Base-by-base conservation (phyloP, 805 yeast species). In the Candida easanensis region DNA sequence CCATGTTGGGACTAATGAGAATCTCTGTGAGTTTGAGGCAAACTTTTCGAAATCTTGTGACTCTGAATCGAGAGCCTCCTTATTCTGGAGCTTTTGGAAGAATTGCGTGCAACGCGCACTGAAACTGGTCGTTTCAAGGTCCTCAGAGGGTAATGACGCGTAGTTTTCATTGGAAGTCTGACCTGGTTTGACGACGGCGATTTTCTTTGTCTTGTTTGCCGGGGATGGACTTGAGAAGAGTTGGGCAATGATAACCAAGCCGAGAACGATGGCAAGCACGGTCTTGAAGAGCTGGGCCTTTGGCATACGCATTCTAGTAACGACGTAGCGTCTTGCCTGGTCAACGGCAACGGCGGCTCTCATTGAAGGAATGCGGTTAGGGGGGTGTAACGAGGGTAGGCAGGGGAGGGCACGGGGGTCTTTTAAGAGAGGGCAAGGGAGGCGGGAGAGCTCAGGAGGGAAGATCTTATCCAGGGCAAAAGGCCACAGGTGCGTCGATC, bases 131-230 rank as follows among this genome's bases (percentile, higher is more conserved):
- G 15, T 27, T 14, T 22, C 39, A 11, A 41, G 21, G 8, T 19
- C 26, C 5, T 26, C 25, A 8, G 32, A 26, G 1, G 33, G 4
- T n/a, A 44, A 18, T 4, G 42, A 17, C 19, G 33, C 18, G 20
- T 48, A 45, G 43, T 45, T 41, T 30, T 35, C 40, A 16, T 45
- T 45, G 13, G 45, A 35, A 5, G 41, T 38, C 41, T 45, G 45
- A 13, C 43, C 49, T 3, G 45, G 43, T 32, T 36, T 38, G 21
- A 41, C 22, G 3, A 45, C 28, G 2, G 49, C 41, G 8, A 45
- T 20, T 22, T 16, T 35, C 43, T 38, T 38, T 15, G 17, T 17
- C 31, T 18, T 34, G n/a, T 32, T 21, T 2, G 31, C 33, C n/a
- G 32, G 14, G 14, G 21, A 3, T 16, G 39, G 9, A n/a, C 21